Evolutionary conservation across 2,329 filamentous ascomycete genomes (phyloP).

Genomic region (Stagonosporopsis rhizophila): DNA sequence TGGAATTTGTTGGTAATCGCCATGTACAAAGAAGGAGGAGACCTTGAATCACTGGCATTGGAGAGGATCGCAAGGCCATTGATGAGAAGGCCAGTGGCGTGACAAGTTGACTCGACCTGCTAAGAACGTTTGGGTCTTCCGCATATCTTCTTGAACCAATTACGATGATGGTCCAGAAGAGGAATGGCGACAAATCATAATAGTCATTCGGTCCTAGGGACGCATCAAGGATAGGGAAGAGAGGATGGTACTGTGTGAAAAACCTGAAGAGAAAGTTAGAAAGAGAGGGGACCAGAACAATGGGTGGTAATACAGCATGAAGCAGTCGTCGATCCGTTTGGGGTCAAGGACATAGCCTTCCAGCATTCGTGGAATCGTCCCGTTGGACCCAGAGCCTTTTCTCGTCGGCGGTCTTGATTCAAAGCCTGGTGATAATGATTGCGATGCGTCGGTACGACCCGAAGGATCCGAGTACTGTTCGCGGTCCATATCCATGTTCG

Average conservation of each 20-base stretch:
- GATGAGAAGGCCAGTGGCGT: constrained; percentile 48
- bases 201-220: constrained; percentile 42
- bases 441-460: constrained; percentile 34
- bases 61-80: constrained; percentile 46
- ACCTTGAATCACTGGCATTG: constrained; percentile 51
- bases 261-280: constrained; percentile 36
- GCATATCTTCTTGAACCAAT: constrained; percentile 49
- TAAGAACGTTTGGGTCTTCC: constrained; percentile 46
- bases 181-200: constrained; percentile 44
- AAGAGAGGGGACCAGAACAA: background rate
- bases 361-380: constrained; percentile 36
- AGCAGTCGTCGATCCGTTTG: constrained; percentile 46
- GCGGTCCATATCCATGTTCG: constrained; percentile 36
- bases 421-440: constrained; percentile 43
- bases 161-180: constrained; percentile 52
- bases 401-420: constrained; percentile 34
- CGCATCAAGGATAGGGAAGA: constrained; percentile 45
- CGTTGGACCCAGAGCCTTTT: constrained; percentile 26
- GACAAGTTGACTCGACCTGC: constrained; percentile 43
- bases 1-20: constrained; percentile 52
- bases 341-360: constrained; percentile 45
- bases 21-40: constrained; percentile 51
- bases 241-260: constrained; percentile 44
- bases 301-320: constrained; percentile 35
- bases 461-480: constrained; percentile 41